Conservation (phyloP, 306 rosid genomes). For the Vicia sativa region DNA sequence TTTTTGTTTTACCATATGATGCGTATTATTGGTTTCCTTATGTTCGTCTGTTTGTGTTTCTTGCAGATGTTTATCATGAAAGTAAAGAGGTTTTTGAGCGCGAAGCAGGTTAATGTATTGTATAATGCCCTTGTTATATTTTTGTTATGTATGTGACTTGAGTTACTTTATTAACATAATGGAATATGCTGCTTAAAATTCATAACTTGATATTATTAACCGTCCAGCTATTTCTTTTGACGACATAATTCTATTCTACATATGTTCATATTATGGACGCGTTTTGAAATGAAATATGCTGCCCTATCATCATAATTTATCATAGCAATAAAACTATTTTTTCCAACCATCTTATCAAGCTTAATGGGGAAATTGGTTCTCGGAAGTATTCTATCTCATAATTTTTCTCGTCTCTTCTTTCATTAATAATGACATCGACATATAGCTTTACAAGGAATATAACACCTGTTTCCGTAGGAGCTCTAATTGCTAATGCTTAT, state of each 20-base stretch:
- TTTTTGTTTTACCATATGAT: background rate
- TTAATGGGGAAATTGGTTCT: constrained; percentile 26
- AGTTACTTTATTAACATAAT: constrained; percentile 9
- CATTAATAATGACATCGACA: background rate
- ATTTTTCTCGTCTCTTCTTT: constrained; percentile 17
- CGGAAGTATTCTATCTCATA: background rate
- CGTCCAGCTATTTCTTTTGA: constrained; percentile 2
- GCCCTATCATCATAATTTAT: constrained; percentile 12
- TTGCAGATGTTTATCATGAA: constrained; percentile 89
- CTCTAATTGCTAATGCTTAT: constrained; percentile 18
- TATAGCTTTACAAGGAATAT: constrained; percentile 21
- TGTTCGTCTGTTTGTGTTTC: background rate
- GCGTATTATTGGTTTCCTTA: constrained; percentile 30
- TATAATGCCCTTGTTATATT: constrained; percentile 11
- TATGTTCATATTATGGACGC: constrained; percentile 10
- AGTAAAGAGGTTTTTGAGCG: constrained; percentile 83
- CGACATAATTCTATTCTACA: constrained; percentile 24
- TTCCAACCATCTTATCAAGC: constrained; percentile 20
- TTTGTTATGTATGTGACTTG: background rate
- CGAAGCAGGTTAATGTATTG: constrained; percentile 69
- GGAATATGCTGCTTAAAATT: constrained; percentile 20
- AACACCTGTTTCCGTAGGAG: constrained; percentile 9
- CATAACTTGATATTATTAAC: background rate
- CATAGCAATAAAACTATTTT: constrained; percentile 1
- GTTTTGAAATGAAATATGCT: constrained; percentile 11